Evolutionary conservation across 2,329 filamentous ascomycete genomes (phyloP).

Genomic region (Penicillium aurantiogriseum): DNA sequence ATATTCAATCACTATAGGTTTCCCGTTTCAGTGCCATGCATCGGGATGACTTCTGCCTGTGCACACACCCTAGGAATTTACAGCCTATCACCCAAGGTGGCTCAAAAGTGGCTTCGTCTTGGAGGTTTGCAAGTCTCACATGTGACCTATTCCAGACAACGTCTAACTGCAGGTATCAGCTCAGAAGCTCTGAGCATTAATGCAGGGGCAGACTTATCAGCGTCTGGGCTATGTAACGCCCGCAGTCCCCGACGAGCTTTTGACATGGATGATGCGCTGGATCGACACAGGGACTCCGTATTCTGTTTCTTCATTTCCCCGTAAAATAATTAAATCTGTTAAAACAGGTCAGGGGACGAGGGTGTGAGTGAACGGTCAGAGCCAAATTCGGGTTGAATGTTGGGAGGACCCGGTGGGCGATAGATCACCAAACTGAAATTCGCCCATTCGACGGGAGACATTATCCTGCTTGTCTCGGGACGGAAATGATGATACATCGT

Average conservation of each 20-base stretch:
- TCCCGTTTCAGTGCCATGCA: neutral
- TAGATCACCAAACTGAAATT: neutral
- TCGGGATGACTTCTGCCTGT: neutral
- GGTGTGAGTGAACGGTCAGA: neutral
- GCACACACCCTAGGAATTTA: neutral
- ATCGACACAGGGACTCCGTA: neutral
- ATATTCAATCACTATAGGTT: neutral
- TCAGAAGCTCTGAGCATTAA: neutral
- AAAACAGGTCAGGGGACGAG: neutral
- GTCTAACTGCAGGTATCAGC: neutral
- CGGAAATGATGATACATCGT: slow-evolving; percentile 14
- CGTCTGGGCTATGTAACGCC: neutral
- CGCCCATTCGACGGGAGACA: neutral
- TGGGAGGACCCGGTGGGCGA: neutral
- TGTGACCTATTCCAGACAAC: neutral
- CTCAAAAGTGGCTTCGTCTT: neutral
- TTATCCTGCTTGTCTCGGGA: neutral
- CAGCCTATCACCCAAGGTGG: slow-evolving; percentile 1
- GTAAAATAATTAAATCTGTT: neutral
- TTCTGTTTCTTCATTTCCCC: neutral
- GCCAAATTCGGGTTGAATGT: neutral
- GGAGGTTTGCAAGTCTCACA: neutral
- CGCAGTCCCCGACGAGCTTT: neutral
- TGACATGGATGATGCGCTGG: neutral
- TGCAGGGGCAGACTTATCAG: slow-evolving; percentile 5